Base-by-base conservation (phyloP, 441 rosid genomes). In the Gossypium davidsonii region DNA sequence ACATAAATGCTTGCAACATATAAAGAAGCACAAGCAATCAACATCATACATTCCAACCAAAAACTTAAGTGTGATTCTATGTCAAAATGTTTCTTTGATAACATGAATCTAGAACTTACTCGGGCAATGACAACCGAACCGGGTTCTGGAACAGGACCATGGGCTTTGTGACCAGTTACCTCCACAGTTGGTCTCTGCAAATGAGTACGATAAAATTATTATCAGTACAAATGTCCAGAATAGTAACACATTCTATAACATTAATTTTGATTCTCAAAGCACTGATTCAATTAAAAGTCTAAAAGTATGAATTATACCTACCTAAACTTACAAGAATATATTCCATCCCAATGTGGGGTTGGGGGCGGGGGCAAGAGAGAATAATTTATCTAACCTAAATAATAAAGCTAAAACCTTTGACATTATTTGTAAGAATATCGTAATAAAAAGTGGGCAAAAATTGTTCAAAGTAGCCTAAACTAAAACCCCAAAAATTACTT, bases 151-250 rank as follows among this genome's bases (percentile, higher is more conserved):
- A 94, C 91, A 62, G 84, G 86, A 15, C 96, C 96, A 72, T 83
- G 94, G 49, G 91, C 91, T 79, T 89, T 94, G 79, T 85, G 96
- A 72, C 97, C 91, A 1, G 80, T 82, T 58, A 94, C 97, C 77
- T 91, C 97, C 66, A 88, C 91, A 72, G 73, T 84, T 57, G 97
- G 86, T 78, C 90, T 85, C 97, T 94, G 81, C 14, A 63, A 58
- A 82, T 37, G 31, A 74, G 59, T 28, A 75, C n/a, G 28, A 60
- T 6, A 34, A 37, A 57, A 11, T 18, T 7, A 73, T 23, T 26
- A 28, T 58, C 57, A 74, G 18, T 14, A 11, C 20, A 2, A 73
- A 58, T 39, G 3, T 15, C 39, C 15, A 20, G 31, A 31, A 52
- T 17, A 9, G 17, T 25, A 4, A 34, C 59, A 39, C 52, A 62